These are phyloP conservation scores for Fusarium acutatum DNA, from an alignment of 2,329 filamentous ascomycete species.

Conservation along the genomic window DNA sequence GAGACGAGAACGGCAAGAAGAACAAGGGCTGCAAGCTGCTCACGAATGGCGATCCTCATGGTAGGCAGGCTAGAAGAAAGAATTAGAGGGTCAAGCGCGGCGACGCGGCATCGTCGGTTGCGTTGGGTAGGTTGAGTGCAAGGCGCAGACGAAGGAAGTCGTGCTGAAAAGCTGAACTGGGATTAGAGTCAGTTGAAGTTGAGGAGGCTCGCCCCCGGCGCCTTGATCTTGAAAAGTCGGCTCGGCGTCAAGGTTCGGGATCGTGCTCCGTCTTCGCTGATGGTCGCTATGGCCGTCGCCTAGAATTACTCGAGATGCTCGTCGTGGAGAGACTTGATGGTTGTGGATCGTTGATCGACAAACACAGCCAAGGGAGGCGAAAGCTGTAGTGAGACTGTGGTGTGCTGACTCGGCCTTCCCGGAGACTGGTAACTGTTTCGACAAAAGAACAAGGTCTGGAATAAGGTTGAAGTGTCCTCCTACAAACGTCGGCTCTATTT, in stretches of 20 bases:
- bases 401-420: slow-evolving; percentile 33
- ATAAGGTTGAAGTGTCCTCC: background rate
- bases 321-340: slow-evolving; percentile 20
- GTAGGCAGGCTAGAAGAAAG: slow-evolving; percentile 40
- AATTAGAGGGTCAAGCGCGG: slow-evolving; percentile 24
- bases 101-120: slow-evolving; percentile 42
- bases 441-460: background rate
- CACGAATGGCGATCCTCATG: slow-evolving; percentile 88
- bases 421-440: background rate
- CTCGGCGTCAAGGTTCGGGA: background rate
- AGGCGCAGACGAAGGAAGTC: slow-evolving; percentile 9
- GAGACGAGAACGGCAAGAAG: slow-evolving; percentile 77
- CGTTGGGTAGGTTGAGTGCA: slow-evolving; percentile 14
- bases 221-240: background rate
- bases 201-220: slow-evolving; percentile 3
- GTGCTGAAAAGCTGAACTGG: slow-evolving; percentile 1
- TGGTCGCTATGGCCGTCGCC: slow-evolving; percentile 6
- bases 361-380: slow-evolving; percentile 34
- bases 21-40: slow-evolving; percentile 85
- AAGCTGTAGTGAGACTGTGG: slow-evolving; percentile 15
- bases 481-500: background rate
- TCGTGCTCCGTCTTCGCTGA: background rate
- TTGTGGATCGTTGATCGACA: slow-evolving; percentile 38
- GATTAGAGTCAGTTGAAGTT: background rate
- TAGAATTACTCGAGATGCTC: slow-evolving; percentile 2